Evolutionary conservation across 2,329 filamentous ascomycete genomes (phyloP).

Genomic region (Fusarium oxysporum): DNA sequence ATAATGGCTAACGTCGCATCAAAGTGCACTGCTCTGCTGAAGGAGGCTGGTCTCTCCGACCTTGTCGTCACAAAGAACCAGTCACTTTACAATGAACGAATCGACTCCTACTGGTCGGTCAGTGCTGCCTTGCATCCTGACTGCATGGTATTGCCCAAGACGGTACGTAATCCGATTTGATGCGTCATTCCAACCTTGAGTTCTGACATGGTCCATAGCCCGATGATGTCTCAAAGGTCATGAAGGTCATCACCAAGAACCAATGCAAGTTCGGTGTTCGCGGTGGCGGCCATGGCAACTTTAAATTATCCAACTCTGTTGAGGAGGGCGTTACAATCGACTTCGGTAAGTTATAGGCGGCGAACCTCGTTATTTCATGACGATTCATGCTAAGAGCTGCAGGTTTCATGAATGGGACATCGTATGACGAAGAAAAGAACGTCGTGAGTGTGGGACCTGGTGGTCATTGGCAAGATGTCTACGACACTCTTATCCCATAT

Average conservation of each 20-base stretch:
- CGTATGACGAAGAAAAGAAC: slow-evolving; percentile 45
- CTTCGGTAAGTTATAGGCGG: slow-evolving; percentile 38
- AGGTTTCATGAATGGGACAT: slow-evolving; percentile 48
- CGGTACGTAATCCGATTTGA: not conserved
- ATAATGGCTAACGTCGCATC: slow-evolving; percentile 21
- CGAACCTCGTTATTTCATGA: accelerated
- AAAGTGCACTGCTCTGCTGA: slow-evolving; percentile 45
- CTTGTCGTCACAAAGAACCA: slow-evolving; percentile 48
- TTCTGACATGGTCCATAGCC: slow-evolving; percentile 1
- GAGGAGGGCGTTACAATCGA: slow-evolving; percentile 54
- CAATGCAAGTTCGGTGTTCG: slow-evolving; percentile 54
- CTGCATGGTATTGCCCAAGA: slow-evolving; percentile 52
- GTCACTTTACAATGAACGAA: slow-evolving; percentile 45
- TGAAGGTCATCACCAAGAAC: slow-evolving; percentile 49
- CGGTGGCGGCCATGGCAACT: slow-evolving; percentile 52
- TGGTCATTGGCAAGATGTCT: slow-evolving; percentile 53
- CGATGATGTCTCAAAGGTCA: slow-evolving; percentile 52
- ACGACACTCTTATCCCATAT: slow-evolving; percentile 49
- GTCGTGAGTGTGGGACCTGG: slow-evolving; percentile 52
- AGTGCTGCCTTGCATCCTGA: slow-evolving; percentile 51
- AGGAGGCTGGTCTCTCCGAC: slow-evolving; percentile 40
- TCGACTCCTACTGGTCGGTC: slow-evolving; percentile 52
- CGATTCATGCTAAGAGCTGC: not conserved
- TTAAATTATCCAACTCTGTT: slow-evolving; percentile 51
- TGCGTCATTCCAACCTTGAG: not conserved